Evolutionary conservation across 108 stramenopile species (phyloP).

Genomic region (Skeletonema costatum): DNA sequence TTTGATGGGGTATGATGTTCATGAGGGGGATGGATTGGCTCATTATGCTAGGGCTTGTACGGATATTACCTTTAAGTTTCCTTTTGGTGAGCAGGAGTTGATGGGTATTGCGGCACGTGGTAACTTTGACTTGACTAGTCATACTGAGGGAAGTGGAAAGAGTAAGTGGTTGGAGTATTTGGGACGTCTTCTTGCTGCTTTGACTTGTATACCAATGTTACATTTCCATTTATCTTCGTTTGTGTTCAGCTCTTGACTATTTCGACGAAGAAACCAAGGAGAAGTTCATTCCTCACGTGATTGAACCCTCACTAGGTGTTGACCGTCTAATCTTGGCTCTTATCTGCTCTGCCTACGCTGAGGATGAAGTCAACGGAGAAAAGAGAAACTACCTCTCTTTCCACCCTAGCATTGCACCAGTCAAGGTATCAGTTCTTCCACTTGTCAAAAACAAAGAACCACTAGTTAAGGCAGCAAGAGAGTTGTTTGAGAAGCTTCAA

Average conservation of each 20-base stretch:
- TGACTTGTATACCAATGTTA: background rate
- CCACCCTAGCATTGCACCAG: slow-evolving; percentile 91
- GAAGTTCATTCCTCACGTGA: slow-evolving; percentile 95
- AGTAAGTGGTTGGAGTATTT: slow-evolving; percentile 38
- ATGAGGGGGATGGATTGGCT: slow-evolving; percentile 90
- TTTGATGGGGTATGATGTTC: slow-evolving; percentile 91
- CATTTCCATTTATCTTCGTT: slow-evolving; percentile 4
- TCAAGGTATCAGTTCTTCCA: slow-evolving; percentile 95
- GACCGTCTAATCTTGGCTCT: slow-evolving; percentile 92
- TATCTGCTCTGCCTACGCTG: slow-evolving; percentile 91
- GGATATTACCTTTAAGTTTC: slow-evolving; percentile 95
- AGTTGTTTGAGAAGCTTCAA: slow-evolving; percentile 75
- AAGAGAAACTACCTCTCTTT: slow-evolving; percentile 91
- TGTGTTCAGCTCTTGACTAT: slow-evolving; percentile 80
- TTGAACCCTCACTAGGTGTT: slow-evolving; percentile 96
- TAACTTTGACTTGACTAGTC: slow-evolving; percentile 93
- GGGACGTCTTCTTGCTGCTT: background rate
- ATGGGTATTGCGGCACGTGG: slow-evolving; percentile 99
- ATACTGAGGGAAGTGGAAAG: slow-evolving; percentile 88
- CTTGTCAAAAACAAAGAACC: slow-evolving; percentile 95
- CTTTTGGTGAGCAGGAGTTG: slow-evolving; percentile 95
- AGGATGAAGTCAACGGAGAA: slow-evolving; percentile 91
- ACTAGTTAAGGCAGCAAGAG: slow-evolving; percentile 75
- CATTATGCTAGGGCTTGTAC: slow-evolving; percentile 98
- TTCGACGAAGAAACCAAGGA: slow-evolving; percentile 91